These are phyloP conservation scores for Fusarium nisikadoi DNA, from an alignment of 2,329 filamentous ascomycete genomes.

Conservation along the genomic window DNA sequence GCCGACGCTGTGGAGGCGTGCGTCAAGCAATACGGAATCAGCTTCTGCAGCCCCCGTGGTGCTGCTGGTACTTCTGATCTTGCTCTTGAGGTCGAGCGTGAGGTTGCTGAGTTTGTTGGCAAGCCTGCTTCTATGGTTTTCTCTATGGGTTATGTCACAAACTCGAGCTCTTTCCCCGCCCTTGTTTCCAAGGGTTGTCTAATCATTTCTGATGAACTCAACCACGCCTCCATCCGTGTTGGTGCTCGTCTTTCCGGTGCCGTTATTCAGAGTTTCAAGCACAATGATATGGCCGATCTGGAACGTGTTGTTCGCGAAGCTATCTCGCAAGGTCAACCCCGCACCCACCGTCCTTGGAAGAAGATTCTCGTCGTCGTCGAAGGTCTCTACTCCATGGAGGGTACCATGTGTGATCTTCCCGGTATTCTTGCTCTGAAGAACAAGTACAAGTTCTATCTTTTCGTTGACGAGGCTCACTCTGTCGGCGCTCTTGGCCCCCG, in stretches of 20 bases:
- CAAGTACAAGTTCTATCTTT: slow-evolving; percentile 97
- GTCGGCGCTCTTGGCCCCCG: slow-evolving; percentile 89
- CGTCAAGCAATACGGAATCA: slow-evolving; percentile 86
- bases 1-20: slow-evolving; percentile 91
- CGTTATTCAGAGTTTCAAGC: slow-evolving; percentile 95
- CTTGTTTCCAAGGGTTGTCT: slow-evolving; percentile 92
- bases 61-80: slow-evolving; percentile 91
- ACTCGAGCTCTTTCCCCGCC: slow-evolving; percentile 90
- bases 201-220: slow-evolving; percentile 95
- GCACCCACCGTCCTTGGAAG: slow-evolving; percentile 99
- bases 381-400: slow-evolving; percentile 99
- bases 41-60: slow-evolving; percentile 80
- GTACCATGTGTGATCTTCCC: slow-evolving; percentile 97
- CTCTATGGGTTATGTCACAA: slow-evolving; percentile 98
- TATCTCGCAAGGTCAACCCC: slow-evolving; percentile 95
- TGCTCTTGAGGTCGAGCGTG: slow-evolving; percentile 86
- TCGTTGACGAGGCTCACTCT: slow-evolving; percentile 96
- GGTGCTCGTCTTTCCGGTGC: slow-evolving; percentile 93
- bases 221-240: slow-evolving; percentile 97
- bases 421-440: slow-evolving; percentile 87
- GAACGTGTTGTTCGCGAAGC: slow-evolving; percentile 88
- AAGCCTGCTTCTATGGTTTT: slow-evolving; percentile 97
- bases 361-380: slow-evolving; percentile 98
- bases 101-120: slow-evolving; percentile 91
- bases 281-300: slow-evolving; percentile 92